Conservation (phyloP, 768 basidiomycete genomes). For the Boletus bicolor region DNA sequence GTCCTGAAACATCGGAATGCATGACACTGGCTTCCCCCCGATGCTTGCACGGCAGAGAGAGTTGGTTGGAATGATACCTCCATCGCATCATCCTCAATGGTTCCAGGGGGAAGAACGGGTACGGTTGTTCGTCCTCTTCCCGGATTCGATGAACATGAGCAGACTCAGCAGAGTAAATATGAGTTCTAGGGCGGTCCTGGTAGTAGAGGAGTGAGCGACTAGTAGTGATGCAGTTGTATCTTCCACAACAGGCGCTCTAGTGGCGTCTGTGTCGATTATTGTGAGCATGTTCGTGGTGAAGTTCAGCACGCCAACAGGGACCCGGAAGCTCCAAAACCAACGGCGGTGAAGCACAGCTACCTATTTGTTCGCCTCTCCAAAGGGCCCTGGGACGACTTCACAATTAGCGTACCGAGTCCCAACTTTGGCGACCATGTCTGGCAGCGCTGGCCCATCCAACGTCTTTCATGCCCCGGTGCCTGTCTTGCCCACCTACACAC, state of each 20-base stretch:
- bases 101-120: neutral
- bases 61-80: neutral
- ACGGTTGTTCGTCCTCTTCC: too few relatives aligned
- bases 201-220: too few relatives aligned
- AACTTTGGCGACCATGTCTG: conserved; percentile 13
- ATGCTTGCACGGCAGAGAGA: neutral
- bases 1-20: neutral
- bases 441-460: conserved; percentile 8
- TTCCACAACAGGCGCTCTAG: neutral
- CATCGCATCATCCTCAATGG: neutral
- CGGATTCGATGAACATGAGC: neutral
- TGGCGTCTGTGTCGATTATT: neutral
- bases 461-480: conserved; percentile 21
- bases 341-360: neutral
- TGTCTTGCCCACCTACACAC: conserved; percentile 33
- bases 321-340: neutral
- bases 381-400: neutral
- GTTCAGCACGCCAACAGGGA: neutral
- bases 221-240: too few relatives aligned
- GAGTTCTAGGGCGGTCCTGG: too few relatives aligned
- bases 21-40: neutral
- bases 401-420: neutral
- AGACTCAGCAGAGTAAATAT: too few relatives aligned
- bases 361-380: neutral
- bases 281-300: too few relatives aligned